Evolutionary conservation across 495 filamentous ascomycete species (phyloP).

Genomic region (Xylaria cubensis): DNA sequence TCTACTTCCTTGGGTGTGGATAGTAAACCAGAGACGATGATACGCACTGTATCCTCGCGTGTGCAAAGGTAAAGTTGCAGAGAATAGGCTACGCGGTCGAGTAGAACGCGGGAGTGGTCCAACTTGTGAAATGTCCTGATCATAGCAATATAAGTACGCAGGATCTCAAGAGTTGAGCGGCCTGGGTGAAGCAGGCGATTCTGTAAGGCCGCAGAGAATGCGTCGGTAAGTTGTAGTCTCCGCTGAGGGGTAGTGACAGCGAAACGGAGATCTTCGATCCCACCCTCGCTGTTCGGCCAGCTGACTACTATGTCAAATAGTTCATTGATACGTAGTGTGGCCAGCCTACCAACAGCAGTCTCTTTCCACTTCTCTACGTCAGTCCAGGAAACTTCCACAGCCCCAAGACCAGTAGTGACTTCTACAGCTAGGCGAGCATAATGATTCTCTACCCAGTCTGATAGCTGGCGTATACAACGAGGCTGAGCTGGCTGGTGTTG

Average conservation of each 20-base stretch:
- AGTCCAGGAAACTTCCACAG: conserved; percentile 54
- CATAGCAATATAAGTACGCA: conserved; percentile 89
- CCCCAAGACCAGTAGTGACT: conserved; percentile 56
- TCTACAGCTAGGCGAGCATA: conserved; percentile 72
- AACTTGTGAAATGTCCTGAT: conserved; percentile 89
- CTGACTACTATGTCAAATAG: conserved; percentile 87
- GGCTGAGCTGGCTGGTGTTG: conserved; percentile 45
- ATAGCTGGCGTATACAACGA: conserved; percentile 61
- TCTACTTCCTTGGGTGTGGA: conserved; percentile 65
- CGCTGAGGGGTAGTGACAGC: conserved; percentile 61
- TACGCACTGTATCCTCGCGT: conserved; percentile 90
- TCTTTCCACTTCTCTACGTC: conserved; percentile 83
- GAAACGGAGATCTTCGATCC: conserved; percentile 74
- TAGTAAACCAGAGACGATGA: conserved; percentile 85
- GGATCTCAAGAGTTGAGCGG: conserved; percentile 84
- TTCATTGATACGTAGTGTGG: conserved; percentile 76
- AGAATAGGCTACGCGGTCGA: conserved; percentile 82
- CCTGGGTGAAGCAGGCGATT: conserved; percentile 85
- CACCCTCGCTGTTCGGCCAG: conserved; percentile 83
- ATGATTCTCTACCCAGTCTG: conserved; percentile 74
- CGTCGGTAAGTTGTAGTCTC: conserved; percentile 69
- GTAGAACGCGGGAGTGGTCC: conserved; percentile 87
- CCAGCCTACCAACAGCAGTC: conserved; percentile 78
- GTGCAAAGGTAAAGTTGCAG: conserved; percentile 88
- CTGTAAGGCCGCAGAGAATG: conserved; percentile 71